Evolutionary conservation across 345 rosid species (phyloP), one percentile per base, ranked within the genome.

Genomic region (Triadica sebifera): DNA sequence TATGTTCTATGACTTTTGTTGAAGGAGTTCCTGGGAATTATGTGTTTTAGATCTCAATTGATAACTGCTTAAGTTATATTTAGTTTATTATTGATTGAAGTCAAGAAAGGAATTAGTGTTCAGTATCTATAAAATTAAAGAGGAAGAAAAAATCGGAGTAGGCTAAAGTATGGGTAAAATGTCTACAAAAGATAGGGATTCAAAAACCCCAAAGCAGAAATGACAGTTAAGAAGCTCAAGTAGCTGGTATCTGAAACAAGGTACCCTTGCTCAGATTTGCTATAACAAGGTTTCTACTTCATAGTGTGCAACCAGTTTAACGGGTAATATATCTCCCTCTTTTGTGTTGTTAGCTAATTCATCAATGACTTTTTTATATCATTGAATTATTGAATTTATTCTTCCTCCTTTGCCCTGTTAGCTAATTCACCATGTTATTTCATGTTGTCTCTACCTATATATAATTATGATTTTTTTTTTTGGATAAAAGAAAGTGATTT

Each of bases 211-310:
- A 0, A 81, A 82, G 73, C 89, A 88, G 75, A 91, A 83, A 67
- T 85, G 86, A 81, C 86, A 88, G 37, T 74, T 80, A 73, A 81
- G 87, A 76, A 80, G 81, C 59, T 87, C 95, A 0, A 77, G 80
- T 75, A 80, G 76, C 51, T 91, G 77, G 80, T 92, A 89, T 82
- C 78, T 94, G 81, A 94, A 90, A 75, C 94, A 97, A 1, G 94
- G 96, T 57, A 86, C 96, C 20, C 85, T 94, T n/a, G 91, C 92
- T 77, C 97, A 86, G 85, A 84, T 88, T 67, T 84, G 88, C 8
- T 85, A 85, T 75, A 84, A 62, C 51, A 89, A 86, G 80, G 81
- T 77, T 1, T 84, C 91, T 0, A 70, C 83, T 51, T 79, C 83
- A 34, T 92, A 89, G 85, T 78, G n/a, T n/a, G n/a, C n/a, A n/a